Percentiles rank a stretch among this genome's conserved stretches.
Evolutionary conservation across 1,284 basidiomycete genomes (phyloP).

Genomic region (Exsudoporus floridanus): DNA sequence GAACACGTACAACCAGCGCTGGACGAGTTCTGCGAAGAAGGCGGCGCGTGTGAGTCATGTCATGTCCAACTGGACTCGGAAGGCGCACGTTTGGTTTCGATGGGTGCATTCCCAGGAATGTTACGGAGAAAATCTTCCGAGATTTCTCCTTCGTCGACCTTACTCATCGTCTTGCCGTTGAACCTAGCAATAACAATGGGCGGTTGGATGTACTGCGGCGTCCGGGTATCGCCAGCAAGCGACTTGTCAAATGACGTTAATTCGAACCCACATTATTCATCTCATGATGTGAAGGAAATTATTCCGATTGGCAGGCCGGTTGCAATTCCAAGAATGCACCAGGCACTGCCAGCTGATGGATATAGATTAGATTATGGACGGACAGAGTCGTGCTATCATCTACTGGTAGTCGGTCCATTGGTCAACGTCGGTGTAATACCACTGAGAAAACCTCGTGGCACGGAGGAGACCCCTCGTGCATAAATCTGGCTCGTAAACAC

Average conservation of each 20-base stretch:
- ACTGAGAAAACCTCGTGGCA: conserved; percentile 52
- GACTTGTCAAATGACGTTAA: background rate
- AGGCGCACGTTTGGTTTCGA: conserved; percentile 39
- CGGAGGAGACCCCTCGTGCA: conserved; percentile 81
- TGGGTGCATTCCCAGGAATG: conserved; percentile 46
- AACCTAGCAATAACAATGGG: background rate
- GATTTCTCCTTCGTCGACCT: background rate
- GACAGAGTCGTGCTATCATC: conserved; percentile 13
- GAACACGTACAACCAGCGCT: conserved; percentile 9
- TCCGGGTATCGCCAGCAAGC: background rate
- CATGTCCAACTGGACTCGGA: no score
- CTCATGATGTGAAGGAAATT: no score
- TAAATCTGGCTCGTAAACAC: conserved; percentile 84
- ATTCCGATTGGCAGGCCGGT: background rate
- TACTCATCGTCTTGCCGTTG: conserved; percentile 5
- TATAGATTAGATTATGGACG: conserved; percentile 14
- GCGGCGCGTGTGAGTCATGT: conserved; percentile 12
- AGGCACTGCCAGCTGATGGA: background rate
- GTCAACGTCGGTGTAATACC: conserved; percentile 15
- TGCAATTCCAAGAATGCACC: background rate
- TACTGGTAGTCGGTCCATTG: conserved; percentile 13
- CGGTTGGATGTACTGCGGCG: background rate
- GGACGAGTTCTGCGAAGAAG: conserved; percentile 22
- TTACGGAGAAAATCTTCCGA: background rate
- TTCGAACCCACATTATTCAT: background rate